Base-by-base conservation (phyloP, 768 basidiomycete species). In the Tylopilus plumbeoviolaceoides region DNA sequence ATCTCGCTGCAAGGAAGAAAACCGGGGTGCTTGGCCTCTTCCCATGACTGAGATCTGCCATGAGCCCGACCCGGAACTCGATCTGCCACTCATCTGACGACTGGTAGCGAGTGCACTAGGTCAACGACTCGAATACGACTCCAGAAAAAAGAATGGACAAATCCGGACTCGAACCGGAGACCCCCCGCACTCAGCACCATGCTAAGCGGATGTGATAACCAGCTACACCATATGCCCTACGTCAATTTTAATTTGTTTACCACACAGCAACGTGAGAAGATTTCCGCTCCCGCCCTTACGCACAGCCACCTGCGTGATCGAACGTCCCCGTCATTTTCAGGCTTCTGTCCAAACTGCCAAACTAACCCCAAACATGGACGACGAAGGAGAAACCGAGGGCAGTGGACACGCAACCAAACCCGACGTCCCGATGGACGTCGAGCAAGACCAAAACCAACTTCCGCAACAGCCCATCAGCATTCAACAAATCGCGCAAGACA, bases 121-220 rank as follows among this genome's bases (percentile, higher is more conserved):
- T 23, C 23, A n/a, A n/a, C n/a, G n/a, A n/a, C n/a, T n/a, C n/a
- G n/a, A n/a, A n/a, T n/a, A n/a, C n/a, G n/a, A n/a, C n/a, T n/a
- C n/a, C n/a, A n/a, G n/a, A n/a, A 28, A 59, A 59, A 66, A 64
- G 52, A 43, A 44, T 70, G 70, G 69, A 70, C 69, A 72, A 65
- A 70, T 70, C 66, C 66, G 64, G 70, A 70, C 64, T 72, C 66
- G 68, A 70, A 72, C 68, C 70, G 66, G 66, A 68, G 70, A 70
- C 69, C 69, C 63, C 70, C 70, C 70, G 70, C 69, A 70, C 0
- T 50, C 51, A 65, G 63, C 69, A 1, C 51, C 45, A 64, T 69
- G 70, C 70, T 71, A 71, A 69, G 68, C 64, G 70, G 68, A 71
- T 71, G 70, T 70, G 70, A 69, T 70, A 71, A 68, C 70, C 68